Evolutionary conservation across 345 rosid species (phyloP), one percentile per base, ranked within the genome.

Genomic region (Pistacia integerrima): DNA sequence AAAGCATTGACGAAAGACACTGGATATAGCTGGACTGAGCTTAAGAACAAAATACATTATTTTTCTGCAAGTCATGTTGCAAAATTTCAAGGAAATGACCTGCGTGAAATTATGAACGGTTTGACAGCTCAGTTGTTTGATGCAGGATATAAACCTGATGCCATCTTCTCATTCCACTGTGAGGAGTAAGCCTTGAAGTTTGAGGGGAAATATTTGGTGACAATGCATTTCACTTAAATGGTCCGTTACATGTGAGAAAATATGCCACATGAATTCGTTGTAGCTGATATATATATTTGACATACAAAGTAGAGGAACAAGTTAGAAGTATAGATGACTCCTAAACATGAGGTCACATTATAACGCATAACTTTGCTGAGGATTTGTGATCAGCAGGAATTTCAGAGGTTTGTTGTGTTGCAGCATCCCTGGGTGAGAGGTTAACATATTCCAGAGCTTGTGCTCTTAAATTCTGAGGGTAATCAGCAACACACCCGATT

Each of bases 371-470:
- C 20, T 30, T 72, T 13, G 12, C 10, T 41, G 8, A 20, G 35
- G 59, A 49, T 54, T 77, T 9, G 68, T 57, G 56, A 44, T 57
- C 51, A 44, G 66, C 38, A 1, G 48, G 60, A 74, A 41, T 3
- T 11, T 63, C 64, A 48, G 70, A 44, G 30, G 51, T 13, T 33
- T 38, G 38, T 74, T 48, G 14, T 14, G 46, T 60, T 22, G 46
- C 5, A 3, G 69, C 46, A 54, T 75, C 69, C 64, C 82, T 85
- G 1, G 86, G 85, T 58, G 85, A 87, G 81, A 89, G 80, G 74
- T 81, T 86, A 48, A 87, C 85, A 54, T 82, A 87, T 76, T 86
- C 88, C 58, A 89, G 70, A 11, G 88, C 91, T 54, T 81, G 84
- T 46, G 80, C 80, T 74, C 80, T 85, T 36, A 86, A 84, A 77